Evolutionary conservation across 2,329 filamentous ascomycete genomes (phyloP), one percentile per base, ranked within the genome.

Genomic region (Neofusicoccum sp.): DNA sequence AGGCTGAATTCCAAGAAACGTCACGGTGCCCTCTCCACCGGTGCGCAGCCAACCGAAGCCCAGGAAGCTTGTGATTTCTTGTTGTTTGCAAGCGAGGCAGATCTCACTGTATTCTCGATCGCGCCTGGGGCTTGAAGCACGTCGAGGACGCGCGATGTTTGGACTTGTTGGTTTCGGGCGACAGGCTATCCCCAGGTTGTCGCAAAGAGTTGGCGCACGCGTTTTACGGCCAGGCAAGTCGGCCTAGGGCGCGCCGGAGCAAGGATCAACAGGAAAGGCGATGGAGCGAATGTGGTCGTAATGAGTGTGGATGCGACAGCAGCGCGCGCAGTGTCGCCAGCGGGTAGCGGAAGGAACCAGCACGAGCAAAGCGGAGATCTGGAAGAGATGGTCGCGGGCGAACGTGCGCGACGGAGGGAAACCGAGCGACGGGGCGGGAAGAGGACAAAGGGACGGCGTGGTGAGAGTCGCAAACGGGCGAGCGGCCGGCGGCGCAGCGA

Each of bases 241-340:
- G 45, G n/a, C 39, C 9, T 36, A 33, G 37, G 29, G 16, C 36
- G 59, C 39, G 59, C 36, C 48, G 9, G 47, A 36, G 12, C 34
- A 28, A 36, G 11, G 59, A 61, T 34, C 41, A 58, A 58, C 54
- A 7, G 16, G 47, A 43, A 61, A 52, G 36, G 47, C 29, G 59
- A 11, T 36, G 59, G 58, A 52, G 47, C 59, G 59, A 61, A 31
- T 28, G 58, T 61, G 37, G 59, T 45, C 8, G 47, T 61, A 61
- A 61, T 34, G 59, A 61, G 29, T 61, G 59, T 61, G 48, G 59
- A 44, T 61, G 59, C 59, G 59, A 61, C 59, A 44, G 45, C 37
- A 44, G 59, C 47, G 59, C 59, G 59, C 59, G 29, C 37, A 44
- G 47, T 52, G 59, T 52, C 59, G 47, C 47, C 36, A 41, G 22